A percentile compares a stretch with the other conserved stretches of the same genome.
Evolutionary conservation across 768 basidiomycete species (phyloP).

Genomic region (Piloderma croceum): DNA sequence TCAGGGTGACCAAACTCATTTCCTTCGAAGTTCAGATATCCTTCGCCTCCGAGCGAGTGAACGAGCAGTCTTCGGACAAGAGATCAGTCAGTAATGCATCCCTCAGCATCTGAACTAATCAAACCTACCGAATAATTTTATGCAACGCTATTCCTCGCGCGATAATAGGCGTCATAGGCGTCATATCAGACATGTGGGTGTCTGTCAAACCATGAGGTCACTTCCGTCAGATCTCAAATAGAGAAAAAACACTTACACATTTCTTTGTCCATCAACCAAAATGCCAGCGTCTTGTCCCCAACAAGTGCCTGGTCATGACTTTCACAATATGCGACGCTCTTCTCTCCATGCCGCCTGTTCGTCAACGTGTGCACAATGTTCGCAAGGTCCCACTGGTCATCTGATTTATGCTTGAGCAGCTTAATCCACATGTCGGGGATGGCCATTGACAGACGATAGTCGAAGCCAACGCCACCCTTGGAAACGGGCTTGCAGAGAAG

Average conservation of each 20-base stretch:
- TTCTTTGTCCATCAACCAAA: conserved; percentile 99
- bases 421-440: conserved; percentile 99
- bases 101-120: not conserved
- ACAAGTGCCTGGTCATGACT: conserved; percentile 98
- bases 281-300: conserved; percentile 97
- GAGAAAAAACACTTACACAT: conserved; percentile 69
- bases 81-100: conserved; percentile 5
- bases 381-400: conserved; percentile 84
- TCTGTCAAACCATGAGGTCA: conserved; percentile 39
- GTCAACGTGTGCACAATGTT: conserved; percentile 86
- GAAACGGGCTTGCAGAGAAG: conserved; percentile 75
- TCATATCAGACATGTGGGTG: conserved; percentile 89
- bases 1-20: conserved; percentile 99
- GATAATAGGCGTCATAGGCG: conserved; percentile 77
- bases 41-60: conserved; percentile 92
- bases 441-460: conserved; percentile 97
- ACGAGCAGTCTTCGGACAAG: conserved; percentile 62
- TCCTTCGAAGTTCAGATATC: conserved; percentile 95
- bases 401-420: conserved; percentile 84
- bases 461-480: conserved; percentile 91
- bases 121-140: conserved; percentile 82
- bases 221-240: not conserved
- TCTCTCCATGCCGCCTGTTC: conserved; percentile 86
- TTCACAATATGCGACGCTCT: conserved; percentile 89
- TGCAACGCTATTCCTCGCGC: conserved; percentile 88